Evolutionary conservation across 768 basidiomycete species (phyloP).

Genomic region (Trametes elegans): DNA sequence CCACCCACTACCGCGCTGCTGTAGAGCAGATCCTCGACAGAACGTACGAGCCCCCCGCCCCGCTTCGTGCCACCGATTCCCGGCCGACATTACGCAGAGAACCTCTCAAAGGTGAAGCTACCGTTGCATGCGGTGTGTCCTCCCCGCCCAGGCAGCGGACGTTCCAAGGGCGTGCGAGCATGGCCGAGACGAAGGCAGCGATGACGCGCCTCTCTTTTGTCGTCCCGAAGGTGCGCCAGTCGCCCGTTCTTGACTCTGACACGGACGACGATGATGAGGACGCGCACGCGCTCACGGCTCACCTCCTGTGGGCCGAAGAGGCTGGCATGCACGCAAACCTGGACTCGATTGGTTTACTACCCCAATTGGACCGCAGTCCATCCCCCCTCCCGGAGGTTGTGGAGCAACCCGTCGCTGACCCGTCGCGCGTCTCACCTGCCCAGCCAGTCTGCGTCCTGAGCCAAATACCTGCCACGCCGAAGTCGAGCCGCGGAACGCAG

Average conservation of each 20-base stretch:
- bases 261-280: conserved; percentile 41
- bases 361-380: background rate
- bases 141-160: background rate
- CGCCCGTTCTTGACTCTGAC: conserved; percentile 40
- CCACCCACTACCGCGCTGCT: conserved; percentile 31
- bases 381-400: conserved; percentile 3
- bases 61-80: conserved; percentile 6
- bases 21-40: conserved; percentile 34
- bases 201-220: conserved; percentile 25
- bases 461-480: conserved; percentile 10
- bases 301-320: conserved; percentile 49
- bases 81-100: background rate
- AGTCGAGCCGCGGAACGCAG: conserved; percentile 8
- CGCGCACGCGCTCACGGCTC: conserved; percentile 55
- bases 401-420: background rate
- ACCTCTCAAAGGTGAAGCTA: background rate
- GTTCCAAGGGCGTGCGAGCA: conserved; percentile 19
- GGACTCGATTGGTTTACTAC: background rate
- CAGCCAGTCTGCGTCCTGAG: background rate
- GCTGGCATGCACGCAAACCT: conserved; percentile 29
- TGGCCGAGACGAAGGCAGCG: conserved; percentile 16
- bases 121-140: background rate
- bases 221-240: conserved; percentile 26
- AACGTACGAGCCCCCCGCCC: conserved; percentile 19
- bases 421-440: background rate